Base-by-base conservation (phyloP, 2,329 filamentous ascomycete genomes). In the Cladobotryum protrusum region DNA sequence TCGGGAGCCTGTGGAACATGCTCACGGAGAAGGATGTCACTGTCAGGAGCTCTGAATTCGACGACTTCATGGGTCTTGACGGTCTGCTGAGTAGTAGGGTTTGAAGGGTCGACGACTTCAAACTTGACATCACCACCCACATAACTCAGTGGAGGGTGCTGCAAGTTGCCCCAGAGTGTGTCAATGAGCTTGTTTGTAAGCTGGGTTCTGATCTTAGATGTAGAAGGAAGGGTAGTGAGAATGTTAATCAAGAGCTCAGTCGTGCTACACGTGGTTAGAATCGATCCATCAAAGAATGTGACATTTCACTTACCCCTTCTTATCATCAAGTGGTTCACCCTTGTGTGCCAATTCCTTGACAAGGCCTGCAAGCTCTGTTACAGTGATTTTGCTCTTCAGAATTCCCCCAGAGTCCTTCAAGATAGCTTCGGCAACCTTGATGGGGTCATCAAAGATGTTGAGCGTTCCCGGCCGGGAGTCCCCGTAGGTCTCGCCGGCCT, bases 311-410 rank as follows among this genome's bases (percentile, higher is more conserved):
- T 57, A 70, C 67, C 65, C 63, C 43, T 70, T 74, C 61, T 78
- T 83, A 59, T 87, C 83, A 57, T 87, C 72, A 14, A 80, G 65
- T 7, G 74, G 73, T 39, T 78, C 68, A 3, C 78, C 77, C n/a
- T 73, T 72, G 2, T 59, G 48, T 4, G 49, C 54, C 13, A 69
- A 47, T 33, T 60, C 58, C 15, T 67, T 63, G 40, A 71, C 56
- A 24, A 71, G 62, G 4, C 49, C 58, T 5, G 57, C 55, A 12
- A 71, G 49, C 44, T 71, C 57, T 4, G 56, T 37, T 13, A 58
- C 37, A 19, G 61, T 61, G 1, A 56, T 61, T 47, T 66, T 59
- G 40, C 57, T 58, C 3, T 59, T 54, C 34, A 67, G 24, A 29
- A 29, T 29, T 8, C 24, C 45, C 12, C 60, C 61, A 47, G 54